Evolutionary conservation across 768 basidiomycete species (phyloP), one percentile per base, ranked within the genome.

Genomic region (Leccinum sublutescens): DNA sequence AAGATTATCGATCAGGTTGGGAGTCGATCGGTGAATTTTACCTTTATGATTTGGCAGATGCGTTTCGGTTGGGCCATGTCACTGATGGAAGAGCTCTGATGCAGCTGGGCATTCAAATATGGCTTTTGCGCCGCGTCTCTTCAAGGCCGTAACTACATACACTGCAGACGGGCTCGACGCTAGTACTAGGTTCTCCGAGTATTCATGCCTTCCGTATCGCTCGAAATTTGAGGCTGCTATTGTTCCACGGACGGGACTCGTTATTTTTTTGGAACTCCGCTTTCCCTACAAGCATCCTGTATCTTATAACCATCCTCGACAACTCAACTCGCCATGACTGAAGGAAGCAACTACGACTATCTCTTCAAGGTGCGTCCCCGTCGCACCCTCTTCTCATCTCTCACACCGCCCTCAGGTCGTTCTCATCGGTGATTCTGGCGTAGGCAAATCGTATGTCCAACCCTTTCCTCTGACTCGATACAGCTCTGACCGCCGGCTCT

Each of bases 311-410:
- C 56, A 59, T 55, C 53, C 55, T 58, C 52, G 57, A 58, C 61
- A 33, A 57, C 19, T 47, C 40, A 43, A 58, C 52, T 57, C 63
- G 57, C 64, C 60, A 97, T 97, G 95, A 75, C 92, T 58, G 95
- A 96, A 82, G 88, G 86, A 67, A 91, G 87, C 80, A 95, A 94
- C 83, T 98, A 97, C 79, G 96, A 98, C 75, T 98, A 90, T 81
- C 88, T 99, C 66, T 98, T 98, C 88, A 98, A 99, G 85, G 96
- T 95, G 54, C 14, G 56, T 53, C 12, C 8, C 19, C 17, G 8
- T 17, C n/a, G 4, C 4, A 15, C 47, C 7, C 3, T 1, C 2
- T 11, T 10, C 9, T 11, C 7, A 10, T 15, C 23, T 3, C 43
- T 54, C 12, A 54, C 48, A n/a, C 11, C 15, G 2, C 49, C 25